Evolutionary conservation across 345 rosid genomes (phyloP).

Genomic region (Salix arbutifolia): DNA sequence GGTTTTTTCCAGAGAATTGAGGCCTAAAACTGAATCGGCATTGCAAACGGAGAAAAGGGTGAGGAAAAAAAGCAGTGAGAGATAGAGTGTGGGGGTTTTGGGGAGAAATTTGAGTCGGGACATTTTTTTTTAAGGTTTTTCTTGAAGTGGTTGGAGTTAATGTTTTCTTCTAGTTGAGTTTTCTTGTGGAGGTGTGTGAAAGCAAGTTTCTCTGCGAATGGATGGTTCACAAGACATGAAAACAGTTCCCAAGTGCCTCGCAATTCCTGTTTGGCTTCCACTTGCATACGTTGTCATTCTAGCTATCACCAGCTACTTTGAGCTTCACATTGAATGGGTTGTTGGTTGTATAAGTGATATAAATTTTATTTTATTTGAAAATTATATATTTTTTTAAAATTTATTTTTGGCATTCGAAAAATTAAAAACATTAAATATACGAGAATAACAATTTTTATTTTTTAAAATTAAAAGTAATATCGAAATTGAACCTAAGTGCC

Average conservation of each 20-base stretch:
- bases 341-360: no score
- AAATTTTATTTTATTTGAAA: no score
- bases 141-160: neutral
- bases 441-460: no score
- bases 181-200: neutral
- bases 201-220: neutral
- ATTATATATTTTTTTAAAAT: no score
- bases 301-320: no score
- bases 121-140: conserved; percentile 20
- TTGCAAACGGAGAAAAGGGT: conserved; percentile 31
- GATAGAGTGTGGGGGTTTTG: conserved; percentile 3
- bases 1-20: conserved; percentile 29
- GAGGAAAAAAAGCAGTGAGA: conserved; percentile 33
- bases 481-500: no score
- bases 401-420: no score
- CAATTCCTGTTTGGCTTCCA: neutral
- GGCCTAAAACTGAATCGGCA: conserved; percentile 33
- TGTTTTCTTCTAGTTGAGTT: neutral
- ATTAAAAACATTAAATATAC: no score
- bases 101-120: conserved; percentile 10
- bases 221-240: neutral
- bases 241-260: neutral
- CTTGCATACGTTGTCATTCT: neutral
- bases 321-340: no score
- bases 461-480: no score